phyloP scores from a whole-genome alignment of 2,329 filamentous ascomycete species.

The Nigrospora osmanthi region DNA sequence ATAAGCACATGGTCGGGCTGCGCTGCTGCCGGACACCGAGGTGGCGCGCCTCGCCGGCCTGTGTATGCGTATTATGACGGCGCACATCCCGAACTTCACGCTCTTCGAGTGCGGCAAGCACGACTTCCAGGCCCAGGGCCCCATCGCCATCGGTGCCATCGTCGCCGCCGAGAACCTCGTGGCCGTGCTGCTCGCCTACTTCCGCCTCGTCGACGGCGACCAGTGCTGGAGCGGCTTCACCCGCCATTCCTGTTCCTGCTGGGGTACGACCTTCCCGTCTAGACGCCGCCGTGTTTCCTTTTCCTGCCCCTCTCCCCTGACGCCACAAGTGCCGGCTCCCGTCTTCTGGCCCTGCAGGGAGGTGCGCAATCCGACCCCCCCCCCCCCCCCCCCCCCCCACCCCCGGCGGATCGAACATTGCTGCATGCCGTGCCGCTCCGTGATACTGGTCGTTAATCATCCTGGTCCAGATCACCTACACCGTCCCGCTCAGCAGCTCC shows the following conservation, averaged over 20 bases:
- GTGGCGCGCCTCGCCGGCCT: conserved; percentile 39
- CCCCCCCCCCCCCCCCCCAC: too few relatives aligned
- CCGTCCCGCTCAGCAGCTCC: too few relatives aligned
- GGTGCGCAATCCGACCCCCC: conserved; percentile 33
- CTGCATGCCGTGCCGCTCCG: too few relatives aligned
- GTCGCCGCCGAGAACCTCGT: conserved; percentile 41
- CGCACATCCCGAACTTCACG: conserved; percentile 44
- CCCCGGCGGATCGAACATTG: too few relatives aligned
- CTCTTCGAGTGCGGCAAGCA: conserved; percentile 46
- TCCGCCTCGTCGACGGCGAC: conserved; percentile 23
- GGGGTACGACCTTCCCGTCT: conserved; percentile 15
- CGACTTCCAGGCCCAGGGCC: conserved; percentile 46
- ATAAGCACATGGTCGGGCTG: conserved; percentile 37
- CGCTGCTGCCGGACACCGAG: conserved; percentile 40
- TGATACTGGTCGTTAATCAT: conserved; percentile 36
- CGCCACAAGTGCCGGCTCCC: conserved; percentile 27
- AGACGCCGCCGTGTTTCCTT: not conserved
- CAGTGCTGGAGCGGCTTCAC: conserved; percentile 38
- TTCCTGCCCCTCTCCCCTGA: too few relatives aligned
- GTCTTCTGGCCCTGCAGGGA: conserved; percentile 28
- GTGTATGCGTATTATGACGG: conserved; percentile 38
- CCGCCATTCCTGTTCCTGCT: conserved; percentile 23
- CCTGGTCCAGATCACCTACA: conserved; percentile 29
- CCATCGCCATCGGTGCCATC: conserved; percentile 42
- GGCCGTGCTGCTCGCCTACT: conserved; percentile 35